Base-by-base conservation (phyloP, 345 rosid species). In the Carallia pectinifolia region DNA sequence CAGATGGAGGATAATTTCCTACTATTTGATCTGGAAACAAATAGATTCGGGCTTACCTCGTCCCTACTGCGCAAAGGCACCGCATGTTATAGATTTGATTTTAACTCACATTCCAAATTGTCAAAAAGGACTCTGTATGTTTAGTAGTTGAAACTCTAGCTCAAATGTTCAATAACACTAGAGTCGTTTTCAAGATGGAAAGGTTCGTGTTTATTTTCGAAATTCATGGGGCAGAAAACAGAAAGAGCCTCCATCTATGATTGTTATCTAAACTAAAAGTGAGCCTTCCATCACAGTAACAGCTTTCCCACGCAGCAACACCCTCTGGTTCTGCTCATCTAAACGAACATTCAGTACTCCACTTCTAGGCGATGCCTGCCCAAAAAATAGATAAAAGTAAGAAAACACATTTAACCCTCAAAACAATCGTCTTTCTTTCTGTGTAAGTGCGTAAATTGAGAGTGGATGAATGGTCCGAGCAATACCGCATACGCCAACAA, bases 221-320 rank as follows among this genome's bases (percentile, higher is more conserved):
- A 23, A 23, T 23, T 23, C 23, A 23, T 23, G 23, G 23, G 23
- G 23, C 23, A 23, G 23, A 23, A 23, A 23, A 23, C 23, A 23
- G 23, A 23, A 23, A 23, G 23, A 23, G 23, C 23, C 23, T 23
- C 23, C 23, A 23, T 23, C 23, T 23, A 23, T 33, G 23, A 23
- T 23, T 33, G 4, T 33, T 33, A 33, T 73, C 75, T 78, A 92
- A 61, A 80, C 94, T 40, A 88, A 70, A 66, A 88, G 61, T 70
- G 77, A 78, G 72, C 97, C 93, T 73, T 83, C 80, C 93, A 88
- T 92, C 29, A 87, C 83, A 60, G 81, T 82, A 4, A 85, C 80
- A 31, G 96, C 88, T 73, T 84, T 84, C 52, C 97, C 93, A 31
- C 77, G 86, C 61, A 92, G 81, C 66, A 79, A 66, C 78, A 92